Conservation (phyloP, 1,284 basidiomycete genomes). For the Cystobasidium sp. region DNA sequence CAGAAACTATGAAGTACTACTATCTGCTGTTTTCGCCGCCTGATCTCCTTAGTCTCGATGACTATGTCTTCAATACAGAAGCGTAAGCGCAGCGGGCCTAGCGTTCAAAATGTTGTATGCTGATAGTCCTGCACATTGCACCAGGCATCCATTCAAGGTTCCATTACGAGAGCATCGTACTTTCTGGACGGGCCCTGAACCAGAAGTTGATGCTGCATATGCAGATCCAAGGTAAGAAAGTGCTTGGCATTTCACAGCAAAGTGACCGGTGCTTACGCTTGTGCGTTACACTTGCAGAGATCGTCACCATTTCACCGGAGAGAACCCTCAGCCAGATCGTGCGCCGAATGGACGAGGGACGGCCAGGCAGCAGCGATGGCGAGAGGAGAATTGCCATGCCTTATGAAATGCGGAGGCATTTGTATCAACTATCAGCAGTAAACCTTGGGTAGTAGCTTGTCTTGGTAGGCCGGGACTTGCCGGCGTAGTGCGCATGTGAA, state of each 20-base stretch:
- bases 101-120: neutral
- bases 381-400: constrained; percentile 13
- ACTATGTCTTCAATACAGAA: constrained; percentile 61
- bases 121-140: neutral
- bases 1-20: constrained; percentile 56
- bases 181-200: constrained; percentile 39
- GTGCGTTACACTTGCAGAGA: neutral
- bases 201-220: constrained; percentile 27
- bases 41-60: constrained; percentile 63
- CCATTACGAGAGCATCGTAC: neutral
- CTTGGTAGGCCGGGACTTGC: too few relatives aligned
- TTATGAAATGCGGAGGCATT: neutral
- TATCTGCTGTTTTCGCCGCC: constrained; percentile 61
- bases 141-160: constrained; percentile 34
- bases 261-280: neutral
- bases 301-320: constrained; percentile 8
- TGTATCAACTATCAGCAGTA: too few relatives aligned
- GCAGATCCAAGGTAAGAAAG: constrained; percentile 26
- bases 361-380: constrained; percentile 34
- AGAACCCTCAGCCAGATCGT: neutral
- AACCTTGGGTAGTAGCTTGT: too few relatives aligned
- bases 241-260: neutral
- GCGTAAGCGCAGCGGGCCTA: constrained; percentile 10
- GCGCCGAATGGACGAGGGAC: constrained; percentile 27
- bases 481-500: too few relatives aligned